Base-by-base conservation (phyloP, 139 green algal species). In the Ulvella scutata region DNA sequence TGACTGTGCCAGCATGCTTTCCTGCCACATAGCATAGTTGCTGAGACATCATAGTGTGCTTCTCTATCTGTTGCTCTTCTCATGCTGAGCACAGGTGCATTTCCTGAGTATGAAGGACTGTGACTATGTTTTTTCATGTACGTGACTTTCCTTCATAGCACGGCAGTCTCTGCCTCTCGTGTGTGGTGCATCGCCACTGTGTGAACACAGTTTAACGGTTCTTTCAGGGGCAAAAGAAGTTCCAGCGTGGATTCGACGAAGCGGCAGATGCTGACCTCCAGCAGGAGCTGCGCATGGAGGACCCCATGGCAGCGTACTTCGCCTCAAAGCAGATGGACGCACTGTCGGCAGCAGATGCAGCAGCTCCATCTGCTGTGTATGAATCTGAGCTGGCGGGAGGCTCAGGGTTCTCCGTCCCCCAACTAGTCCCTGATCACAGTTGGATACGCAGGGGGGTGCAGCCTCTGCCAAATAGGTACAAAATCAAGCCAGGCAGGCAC, bases 401-500 rank as follows among this genome's bases (percentile, higher is more conserved):
- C 7, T 74, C 80, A 88, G 94, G 94, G 13, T 98, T 97, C 73
- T 83, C 82, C 36, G 83, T 99, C 0, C 94, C 94, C 2, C 89
- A 96, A 73, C 90, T 92, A 26, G 84, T 99, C n/a, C 94, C 94
- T 3, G 72, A 81, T 6, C 90, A 99, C 87, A 93, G 84, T 72
- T 99, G 94, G 94, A 77, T 98, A 9, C 87, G 87, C 43, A 87
- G 92, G 1, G 85, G 85, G 3, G 79, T 97, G 37, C 80, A 85
- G 0, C 75, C 89, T 9, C 88, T 92, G 3, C 72, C 60, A 61
- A 98, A 99, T 76, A 85, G 94, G 37, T 99, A 94, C 80, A 82
- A 81, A 75, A 98, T 98, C 72, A 75, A 79, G 4, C 94, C 94
- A 0, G 94, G 94, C 3, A 85, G 94, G 2, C 94, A 98, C 85